Base-by-base conservation (phyloP, 495 filamentous ascomycete genomes). In the Thozetella sp. region DNA sequence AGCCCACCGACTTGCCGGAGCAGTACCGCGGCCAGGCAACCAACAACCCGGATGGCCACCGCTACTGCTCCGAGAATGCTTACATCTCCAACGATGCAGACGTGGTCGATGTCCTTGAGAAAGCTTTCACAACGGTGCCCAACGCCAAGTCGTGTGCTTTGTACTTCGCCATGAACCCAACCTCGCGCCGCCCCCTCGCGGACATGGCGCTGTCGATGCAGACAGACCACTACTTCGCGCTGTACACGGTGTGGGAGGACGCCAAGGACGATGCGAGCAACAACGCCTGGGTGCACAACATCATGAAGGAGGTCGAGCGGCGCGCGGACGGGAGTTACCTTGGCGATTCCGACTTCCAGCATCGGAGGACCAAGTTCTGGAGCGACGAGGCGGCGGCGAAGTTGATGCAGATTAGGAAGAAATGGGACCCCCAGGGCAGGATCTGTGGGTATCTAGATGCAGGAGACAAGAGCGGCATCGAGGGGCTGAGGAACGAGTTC, bases 161-260 rank as follows among this genome's bases (percentile, higher is more conserved):
- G 3, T 84, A 77, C 73, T 82, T 73, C 61, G 59, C 75, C 1
- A 84, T 84, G 81, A 64, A 69, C 53, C 82, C 82, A 0, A 70
- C 68, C 24, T 77, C 74, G 26, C 64, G 75, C 3, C 62, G 72
- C 2, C 51, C 61, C 17, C 64, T 77, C 4, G 67, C 70, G 0
- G 75, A 78, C 51, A 85, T 86, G 82, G 79, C 81, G 1, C 58
- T 83, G 2, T 77, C 70, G 17, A 71, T 84, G 72, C 81, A 82
- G 26, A 73, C 71, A 4, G 82, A 84, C 53, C 81, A 86, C 62
- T 86, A 84, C 53, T 76, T 86, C 56, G 76, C 81, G 0, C 30
- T 83, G 3, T 85, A 85, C 55, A 70, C 75, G 0, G 69, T 85
- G 0, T 85, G 81, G 81, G 77, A 82, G 30, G 64, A 78, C 17